A percentile compares a stretch with the other conserved stretches of the same genome.
These are phyloP conservation scores for Phytomonas francai DNA, from an alignment of 208 protist species.

Conservation along the genomic window DNA sequence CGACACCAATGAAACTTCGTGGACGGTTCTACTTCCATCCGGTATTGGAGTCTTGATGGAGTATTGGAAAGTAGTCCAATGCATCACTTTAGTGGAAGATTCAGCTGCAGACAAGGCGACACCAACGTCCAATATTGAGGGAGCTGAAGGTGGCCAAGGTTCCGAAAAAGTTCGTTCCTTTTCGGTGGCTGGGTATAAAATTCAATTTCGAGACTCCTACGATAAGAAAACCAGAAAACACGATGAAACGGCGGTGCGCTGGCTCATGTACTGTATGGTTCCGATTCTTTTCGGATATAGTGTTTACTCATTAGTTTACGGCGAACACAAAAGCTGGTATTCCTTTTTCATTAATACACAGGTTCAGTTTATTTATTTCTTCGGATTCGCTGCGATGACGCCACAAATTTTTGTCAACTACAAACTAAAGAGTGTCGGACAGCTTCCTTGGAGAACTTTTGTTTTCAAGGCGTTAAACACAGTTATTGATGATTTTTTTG, in stretches of 20 bases:
- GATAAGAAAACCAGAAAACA: conserved; percentile 77
- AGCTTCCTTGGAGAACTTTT: conserved; percentile 97
- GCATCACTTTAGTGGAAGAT: conserved; percentile 20
- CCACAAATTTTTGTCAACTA: conserved; percentile 99
- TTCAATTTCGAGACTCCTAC: conserved; percentile 58
- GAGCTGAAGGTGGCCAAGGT: not conserved
- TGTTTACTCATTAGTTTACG: conserved; percentile 93
- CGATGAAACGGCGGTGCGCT: conserved; percentile 92
- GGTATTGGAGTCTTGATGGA: conserved; percentile 90
- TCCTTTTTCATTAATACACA: conserved; percentile 86
- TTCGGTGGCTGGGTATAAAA: conserved; percentile 20
- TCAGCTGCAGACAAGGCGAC: not conserved
- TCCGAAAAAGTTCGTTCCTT: not conserved
- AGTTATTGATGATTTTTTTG: conserved; percentile 99
- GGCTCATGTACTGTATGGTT: conserved; percentile 89
- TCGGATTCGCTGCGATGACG: conserved; percentile 98
- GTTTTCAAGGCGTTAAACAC: conserved; percentile 98
- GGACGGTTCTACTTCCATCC: conserved; percentile 88
- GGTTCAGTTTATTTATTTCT: conserved; percentile 89
- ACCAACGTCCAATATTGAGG: not conserved
- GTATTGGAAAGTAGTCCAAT: conserved; percentile 96
- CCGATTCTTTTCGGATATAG: conserved; percentile 91
- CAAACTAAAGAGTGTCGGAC: conserved; percentile 97
- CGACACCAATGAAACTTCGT: conserved; percentile 92
- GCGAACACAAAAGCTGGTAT: conserved; percentile 92